phyloP scores from a whole-genome alignment of 2,329 filamentous ascomycete species.

The Byssochlamys sp. region DNA sequence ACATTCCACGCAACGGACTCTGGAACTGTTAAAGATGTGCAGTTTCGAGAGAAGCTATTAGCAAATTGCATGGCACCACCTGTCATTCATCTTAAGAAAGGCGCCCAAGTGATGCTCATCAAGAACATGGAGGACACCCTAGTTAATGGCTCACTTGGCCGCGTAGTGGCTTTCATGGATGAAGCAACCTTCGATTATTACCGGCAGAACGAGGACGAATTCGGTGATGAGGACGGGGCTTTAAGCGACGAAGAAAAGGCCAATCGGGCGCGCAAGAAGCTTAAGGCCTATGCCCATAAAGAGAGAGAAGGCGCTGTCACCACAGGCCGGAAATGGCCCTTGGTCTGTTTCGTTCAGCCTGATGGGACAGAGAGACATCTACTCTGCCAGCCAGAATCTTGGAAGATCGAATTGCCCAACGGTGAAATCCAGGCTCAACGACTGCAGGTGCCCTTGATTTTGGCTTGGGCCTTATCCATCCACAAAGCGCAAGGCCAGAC shows the following conservation, averaged over 20 bases:
- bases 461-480: slow-evolving; percentile 94
- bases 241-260: slow-evolving; percentile 35
- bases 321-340: slow-evolving; percentile 57
- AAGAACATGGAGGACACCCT: slow-evolving; percentile 93
- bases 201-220: slow-evolving; percentile 48
- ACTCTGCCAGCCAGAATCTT: slow-evolving; percentile 76
- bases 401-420: slow-evolving; percentile 95
- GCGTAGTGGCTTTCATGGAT: slow-evolving; percentile 71
- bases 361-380: slow-evolving; percentile 69
- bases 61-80: slow-evolving; percentile 89
- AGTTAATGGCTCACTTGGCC: slow-evolving; percentile 88
- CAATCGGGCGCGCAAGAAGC: slow-evolving; percentile 44
- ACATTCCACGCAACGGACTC: slow-evolving; percentile 66
- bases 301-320: slow-evolving; percentile 38
- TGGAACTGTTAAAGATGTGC: slow-evolving; percentile 57
- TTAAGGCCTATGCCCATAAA: slow-evolving; percentile 44
- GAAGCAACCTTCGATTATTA: slow-evolving; percentile 53
- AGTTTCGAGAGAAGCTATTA: slow-evolving; percentile 65
- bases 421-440: slow-evolving; percentile 87
- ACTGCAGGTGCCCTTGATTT: slow-evolving; percentile 71
- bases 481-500: slow-evolving; percentile 98
- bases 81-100: slow-evolving; percentile 69
- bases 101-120: slow-evolving; percentile 98
- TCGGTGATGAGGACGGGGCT: slow-evolving; percentile 41
- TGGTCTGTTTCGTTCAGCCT: slow-evolving; percentile 72